Base-by-base conservation (phyloP, 768 basidiomycete species). In the Termitomyces sp. region DNA sequence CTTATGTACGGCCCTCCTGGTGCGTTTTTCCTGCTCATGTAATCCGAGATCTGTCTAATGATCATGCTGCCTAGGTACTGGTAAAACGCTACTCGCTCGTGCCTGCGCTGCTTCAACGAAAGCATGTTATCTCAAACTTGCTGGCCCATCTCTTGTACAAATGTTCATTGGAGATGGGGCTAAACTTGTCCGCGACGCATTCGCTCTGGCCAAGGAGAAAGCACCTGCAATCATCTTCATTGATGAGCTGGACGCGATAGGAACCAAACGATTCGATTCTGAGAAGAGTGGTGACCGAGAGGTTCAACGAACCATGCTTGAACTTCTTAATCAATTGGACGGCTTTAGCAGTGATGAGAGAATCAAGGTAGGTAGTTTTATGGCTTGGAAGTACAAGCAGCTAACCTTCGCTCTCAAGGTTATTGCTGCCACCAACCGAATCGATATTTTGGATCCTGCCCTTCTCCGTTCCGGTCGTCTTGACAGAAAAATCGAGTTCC, bases 121-220 rank as follows among this genome's bases (percentile, higher is more conserved):
- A 60, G 97, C 97, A 7, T 98, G 96, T 70, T 99, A 96, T 70
- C 82, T 99, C 60, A 98, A 99, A 71, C 84, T 99, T 25, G 97
- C 97, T 33, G 97, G 94, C 18, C 96, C 97, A 23, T 95, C 95
- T 48, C 82, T 99, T 50, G 97, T 99, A 12, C 97, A 99, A 73
- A 99, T 98, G 97, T 99, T 96, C 71, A 99, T 99, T 62, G 97
- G 97, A 72, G 97, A 98, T 70, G 97, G 97, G 65, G 97, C 97
- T 52, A 98, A 98, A 71, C 85, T 99, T 48, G 97, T 99, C 20
- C 91, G 97, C 43, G 97, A 99, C 65, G 96, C 96, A 3, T 98
- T 99, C 68, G 94, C 95, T 43, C 80, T 99, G 43, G 97, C 97
- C 16, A 98, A 98, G 72, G 91, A 97, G 79, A 98, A 98, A 66